A percentile compares a stretch with the other conserved stretches of the same genome.
Evolutionary conservation across 441 rosid species (phyloP).

Genomic region (Rhodomyrtus psidioides): DNA sequence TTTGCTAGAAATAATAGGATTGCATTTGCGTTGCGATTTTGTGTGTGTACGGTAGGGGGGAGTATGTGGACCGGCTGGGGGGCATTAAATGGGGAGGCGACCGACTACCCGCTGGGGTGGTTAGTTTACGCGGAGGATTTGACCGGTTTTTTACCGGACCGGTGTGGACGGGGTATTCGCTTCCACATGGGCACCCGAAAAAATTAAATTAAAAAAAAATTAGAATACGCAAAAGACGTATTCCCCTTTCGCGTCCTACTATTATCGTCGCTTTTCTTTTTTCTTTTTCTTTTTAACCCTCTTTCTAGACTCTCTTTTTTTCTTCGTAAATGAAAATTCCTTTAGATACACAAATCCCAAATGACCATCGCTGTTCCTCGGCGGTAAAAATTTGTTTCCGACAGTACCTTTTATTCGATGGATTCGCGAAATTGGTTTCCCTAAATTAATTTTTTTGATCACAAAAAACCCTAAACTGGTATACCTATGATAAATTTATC

Average conservation of each 20-base stretch:
- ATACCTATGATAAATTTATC: too few relatives aligned
- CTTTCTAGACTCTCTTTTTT: background rate
- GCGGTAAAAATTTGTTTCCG: background rate
- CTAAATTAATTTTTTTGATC: too few relatives aligned
- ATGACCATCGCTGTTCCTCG: too few relatives aligned
- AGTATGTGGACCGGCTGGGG: conserved; percentile 28
- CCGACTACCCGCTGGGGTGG: conserved; percentile 18
- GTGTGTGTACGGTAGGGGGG: conserved; percentile 21
- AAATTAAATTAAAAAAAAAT: background rate
- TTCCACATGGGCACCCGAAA: background rate
- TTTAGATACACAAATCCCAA: background rate
- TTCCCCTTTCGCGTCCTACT: background rate
- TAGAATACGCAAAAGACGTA: background rate
- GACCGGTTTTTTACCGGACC: conserved; percentile 44
- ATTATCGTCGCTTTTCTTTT: background rate
- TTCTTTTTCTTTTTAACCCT: background rate
- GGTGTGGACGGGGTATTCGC: background rate
- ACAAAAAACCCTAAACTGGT: too few relatives aligned
- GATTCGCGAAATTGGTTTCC: too few relatives aligned
- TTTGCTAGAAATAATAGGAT: too few relatives aligned
- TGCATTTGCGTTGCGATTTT: background rate
- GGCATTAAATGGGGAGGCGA: conserved; percentile 43
- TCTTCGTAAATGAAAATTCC: background rate
- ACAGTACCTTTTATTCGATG: background rate
- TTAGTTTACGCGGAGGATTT: conserved; percentile 29